Base-by-base conservation (phyloP, 164 flowering plant genomes). In the Euptelea pleiosperma region DNA sequence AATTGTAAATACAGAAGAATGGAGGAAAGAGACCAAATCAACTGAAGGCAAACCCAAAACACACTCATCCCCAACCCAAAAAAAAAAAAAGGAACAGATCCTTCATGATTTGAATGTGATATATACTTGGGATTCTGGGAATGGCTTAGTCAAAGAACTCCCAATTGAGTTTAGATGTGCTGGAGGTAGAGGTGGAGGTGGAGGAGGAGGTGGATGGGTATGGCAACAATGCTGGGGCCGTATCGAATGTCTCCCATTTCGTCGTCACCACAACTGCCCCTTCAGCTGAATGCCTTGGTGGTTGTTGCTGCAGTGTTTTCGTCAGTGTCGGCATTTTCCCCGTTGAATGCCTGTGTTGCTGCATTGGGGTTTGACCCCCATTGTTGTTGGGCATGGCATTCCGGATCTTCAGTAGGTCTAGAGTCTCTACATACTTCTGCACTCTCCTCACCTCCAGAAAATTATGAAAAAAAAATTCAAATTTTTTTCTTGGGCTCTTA, bases 341-440 rank as follows among this genome's bases (percentile, higher is more conserved):
- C 6, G 39, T 59, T 34, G 59, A 45, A 42, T 55, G 48, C 54
- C 46, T 54, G n/a, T 70, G 72, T 12, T 59, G n/a, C n/a, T n/a
- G n/a, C n/a, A n/a, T n/a, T n/a, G n/a, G 63, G 6, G 5, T 52
- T 18, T 73, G 73, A 47, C 6, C 47, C n/a, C 71, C 70, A 40
- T 73, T 66, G 66, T 54, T 57, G n/a, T 21, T 57, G 2, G 77
- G 61, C 70, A 9, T 65, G 12, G 84, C 71, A 69, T 79, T 88
- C 41, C 70, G 79, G 0, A 77, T 61, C 77, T 89, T 89, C 63
- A 89, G 54, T 69, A 73, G 10, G 59, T 89, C 94, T 1, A 87
- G 68, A 2, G 86, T 80, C 52, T 89, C 96, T 3, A 89, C 96
- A 62, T 73, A 83, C 73, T 89, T 89, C 62, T 89, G 96, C 54